These are phyloP conservation scores for Russula abietina DNA, from an alignment of 768 basidiomycete genomes.

Conservation along the genomic window DNA sequence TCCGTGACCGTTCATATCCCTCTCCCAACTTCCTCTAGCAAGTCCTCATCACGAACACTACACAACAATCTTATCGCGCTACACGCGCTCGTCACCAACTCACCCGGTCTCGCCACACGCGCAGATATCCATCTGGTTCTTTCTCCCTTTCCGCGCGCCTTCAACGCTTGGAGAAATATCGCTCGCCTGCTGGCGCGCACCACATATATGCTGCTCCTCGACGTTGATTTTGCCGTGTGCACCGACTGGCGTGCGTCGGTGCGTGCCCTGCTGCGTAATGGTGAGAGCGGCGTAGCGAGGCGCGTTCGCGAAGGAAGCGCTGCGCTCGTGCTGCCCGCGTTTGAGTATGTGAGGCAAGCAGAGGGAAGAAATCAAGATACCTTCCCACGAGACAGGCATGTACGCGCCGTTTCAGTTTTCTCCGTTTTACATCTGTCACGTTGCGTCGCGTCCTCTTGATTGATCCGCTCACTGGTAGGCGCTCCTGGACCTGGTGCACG, in stretches of 20 bases:
- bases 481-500: conserved; percentile 53
- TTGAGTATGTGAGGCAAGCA: conserved; percentile 64
- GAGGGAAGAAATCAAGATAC: conserved; percentile 52
- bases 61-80: conserved; percentile 53
- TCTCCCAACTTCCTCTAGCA: conserved; percentile 38
- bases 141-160: conserved; percentile 51
- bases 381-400: conserved; percentile 70
- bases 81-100: conserved; percentile 60
- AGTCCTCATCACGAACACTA: conserved; percentile 29
- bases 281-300: conserved; percentile 31
- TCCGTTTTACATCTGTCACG: neutral
- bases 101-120: conserved; percentile 54
- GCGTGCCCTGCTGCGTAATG: conserved; percentile 27
- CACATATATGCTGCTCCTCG: conserved; percentile 83
- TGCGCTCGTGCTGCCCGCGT: conserved; percentile 80
- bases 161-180: conserved; percentile 87
- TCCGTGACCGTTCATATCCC: conserved; percentile 78
- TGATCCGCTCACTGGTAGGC: conserved; percentile 32
- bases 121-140: conserved; percentile 86
- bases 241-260: conserved; percentile 68
- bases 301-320: conserved; percentile 53
- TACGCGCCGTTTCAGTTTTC: conserved; percentile 27
- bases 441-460: neutral
- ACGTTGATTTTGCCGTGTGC: conserved; percentile 82
- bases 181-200: conserved; percentile 82